phyloP scores from a whole-genome alignment of 1,139 yeast genomes.

The Yamadazyma aaseri region DNA sequence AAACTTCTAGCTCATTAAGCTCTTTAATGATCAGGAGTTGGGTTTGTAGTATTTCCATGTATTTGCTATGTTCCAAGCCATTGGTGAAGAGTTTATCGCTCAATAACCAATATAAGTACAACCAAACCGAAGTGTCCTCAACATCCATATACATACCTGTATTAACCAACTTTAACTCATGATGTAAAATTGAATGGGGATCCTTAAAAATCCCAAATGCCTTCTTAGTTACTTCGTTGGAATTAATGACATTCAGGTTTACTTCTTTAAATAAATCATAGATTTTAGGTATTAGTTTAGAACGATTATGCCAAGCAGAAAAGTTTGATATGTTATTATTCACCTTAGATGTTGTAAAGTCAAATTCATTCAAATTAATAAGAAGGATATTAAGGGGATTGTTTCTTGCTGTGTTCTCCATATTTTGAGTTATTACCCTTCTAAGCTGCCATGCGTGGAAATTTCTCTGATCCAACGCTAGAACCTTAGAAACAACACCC shows the following conservation, averaged over 20 bases:
- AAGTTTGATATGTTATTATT: slow-evolving; percentile 85
- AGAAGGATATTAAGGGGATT: slow-evolving; percentile 12
- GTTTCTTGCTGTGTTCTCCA: slow-evolving; percentile 20
- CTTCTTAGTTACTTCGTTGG: slow-evolving; percentile 15
- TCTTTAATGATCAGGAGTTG: slow-evolving; percentile 46
- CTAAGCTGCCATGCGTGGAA: slow-evolving; percentile 97
- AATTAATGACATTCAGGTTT: slow-evolving; percentile 17
- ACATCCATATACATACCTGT: slow-evolving; percentile 93
- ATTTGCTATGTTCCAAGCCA: slow-evolving; percentile 15
- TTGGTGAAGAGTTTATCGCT: slow-evolving; percentile 51
- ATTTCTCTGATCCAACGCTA: slow-evolving; percentile 75
- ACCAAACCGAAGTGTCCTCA: slow-evolving; percentile 92
- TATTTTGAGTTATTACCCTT: slow-evolving; percentile 59
- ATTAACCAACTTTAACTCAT: slow-evolving; percentile 68
- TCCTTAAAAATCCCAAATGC: slow-evolving; percentile 18
- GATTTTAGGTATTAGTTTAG: slow-evolving; percentile 61
- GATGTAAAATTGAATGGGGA: slow-evolving; percentile 38
- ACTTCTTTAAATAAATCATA: slow-evolving; percentile 23
- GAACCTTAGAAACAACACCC: slow-evolving; percentile 62
- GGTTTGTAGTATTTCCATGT: slow-evolving; percentile 33
- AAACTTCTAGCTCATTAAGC: slow-evolving; percentile 58
- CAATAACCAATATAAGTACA: slow-evolving; percentile 80
- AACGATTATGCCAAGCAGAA: slow-evolving; percentile 94
- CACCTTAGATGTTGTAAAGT: slow-evolving; percentile 75
- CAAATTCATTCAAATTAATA: slow-evolving; percentile 54